These are phyloP conservation scores for Colletotrichum tabaci DNA, from an alignment of 2,329 filamentous ascomycete species.

Conservation along the genomic window DNA sequence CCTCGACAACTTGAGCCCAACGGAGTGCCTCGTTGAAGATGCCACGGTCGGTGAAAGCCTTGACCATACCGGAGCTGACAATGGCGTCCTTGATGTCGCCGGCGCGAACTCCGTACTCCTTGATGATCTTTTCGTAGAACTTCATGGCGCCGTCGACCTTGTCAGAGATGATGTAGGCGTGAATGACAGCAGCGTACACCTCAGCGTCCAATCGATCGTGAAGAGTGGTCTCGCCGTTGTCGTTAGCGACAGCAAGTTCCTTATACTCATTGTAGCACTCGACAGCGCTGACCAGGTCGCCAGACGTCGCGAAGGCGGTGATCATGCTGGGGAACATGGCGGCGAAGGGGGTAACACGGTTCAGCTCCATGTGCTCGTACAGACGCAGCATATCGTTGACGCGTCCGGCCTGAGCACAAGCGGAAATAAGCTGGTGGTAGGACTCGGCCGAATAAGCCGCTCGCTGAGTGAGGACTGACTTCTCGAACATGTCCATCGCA, in stretches of 20 bases:
- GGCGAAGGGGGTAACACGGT: conserved; percentile 80
- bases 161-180: conserved; percentile 87
- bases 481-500: conserved; percentile 88
- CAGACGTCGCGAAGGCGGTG: conserved; percentile 86
- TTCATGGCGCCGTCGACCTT: conserved; percentile 86
- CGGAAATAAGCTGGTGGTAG: conserved; percentile 87
- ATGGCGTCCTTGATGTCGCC: conserved; percentile 79
- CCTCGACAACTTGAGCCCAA: conserved; percentile 77
- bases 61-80: conserved; percentile 81
- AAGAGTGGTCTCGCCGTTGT: conserved; percentile 79
- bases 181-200: conserved; percentile 93
- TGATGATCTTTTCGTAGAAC: conserved; percentile 86
- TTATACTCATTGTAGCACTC: conserved; percentile 98
- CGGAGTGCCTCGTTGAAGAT: conserved; percentile 81
- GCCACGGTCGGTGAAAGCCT: conserved; percentile 80
- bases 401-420: conserved; percentile 86
- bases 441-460: conserved; percentile 84
- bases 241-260: conserved; percentile 85
- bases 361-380: conserved; percentile 91
- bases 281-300: conserved; percentile 89
- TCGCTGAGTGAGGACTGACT: conserved; percentile 75
- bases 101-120: conserved; percentile 71
- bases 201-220: conserved; percentile 83
- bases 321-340: conserved; percentile 95
- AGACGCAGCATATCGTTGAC: conserved; percentile 91